Evolutionary conservation across 768 basidiomycete genomes (phyloP).

Genomic region (Boletus subparvulus): DNA sequence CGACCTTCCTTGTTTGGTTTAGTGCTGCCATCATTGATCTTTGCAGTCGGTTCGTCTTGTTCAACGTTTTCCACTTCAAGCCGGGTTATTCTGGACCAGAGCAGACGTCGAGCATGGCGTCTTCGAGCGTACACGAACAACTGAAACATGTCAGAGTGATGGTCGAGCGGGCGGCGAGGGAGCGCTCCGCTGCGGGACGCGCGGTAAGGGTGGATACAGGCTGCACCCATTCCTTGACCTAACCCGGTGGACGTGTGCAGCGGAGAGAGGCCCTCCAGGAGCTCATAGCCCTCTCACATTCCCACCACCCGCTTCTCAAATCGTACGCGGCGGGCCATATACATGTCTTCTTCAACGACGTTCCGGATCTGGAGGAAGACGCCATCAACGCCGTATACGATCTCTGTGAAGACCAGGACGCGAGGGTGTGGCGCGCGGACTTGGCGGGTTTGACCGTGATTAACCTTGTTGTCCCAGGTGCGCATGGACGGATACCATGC

Average conservation of each 20-base stretch:
- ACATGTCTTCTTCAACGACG: constrained; percentile 59
- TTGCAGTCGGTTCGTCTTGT: constrained; percentile 1
- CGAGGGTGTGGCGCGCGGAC: constrained; percentile 39
- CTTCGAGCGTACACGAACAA: constrained; percentile 20
- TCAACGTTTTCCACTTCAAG: neutral
- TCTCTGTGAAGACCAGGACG: constrained; percentile 67
- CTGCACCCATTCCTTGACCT: constrained; percentile 2
- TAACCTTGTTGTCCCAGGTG: constrained; percentile 42
- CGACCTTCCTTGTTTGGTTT: constrained; percentile 18
- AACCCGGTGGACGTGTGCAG: constrained; percentile 33
- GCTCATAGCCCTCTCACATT: constrained; percentile 55
- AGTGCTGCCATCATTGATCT: constrained; percentile 15
- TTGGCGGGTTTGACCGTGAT: constrained; percentile 5
- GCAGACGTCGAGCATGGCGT: constrained; percentile 17
- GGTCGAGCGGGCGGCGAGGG: constrained; percentile 46
- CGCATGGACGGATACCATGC: constrained; percentile 68
- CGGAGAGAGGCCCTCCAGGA: constrained; percentile 50
- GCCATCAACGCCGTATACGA: constrained; percentile 80
- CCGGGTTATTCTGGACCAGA: neutral
- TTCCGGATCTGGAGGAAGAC: constrained; percentile 69
- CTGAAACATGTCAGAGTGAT: constrained; percentile 29
- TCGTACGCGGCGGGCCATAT: constrained; percentile 59
- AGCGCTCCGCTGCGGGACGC: constrained; percentile 37
- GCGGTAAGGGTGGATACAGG: constrained; percentile 34
- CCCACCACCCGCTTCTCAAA: constrained; percentile 46